Evolutionary conservation across 352 stramenopile genomes (phyloP).

Genomic region (Phytopythium mirpurense): DNA sequence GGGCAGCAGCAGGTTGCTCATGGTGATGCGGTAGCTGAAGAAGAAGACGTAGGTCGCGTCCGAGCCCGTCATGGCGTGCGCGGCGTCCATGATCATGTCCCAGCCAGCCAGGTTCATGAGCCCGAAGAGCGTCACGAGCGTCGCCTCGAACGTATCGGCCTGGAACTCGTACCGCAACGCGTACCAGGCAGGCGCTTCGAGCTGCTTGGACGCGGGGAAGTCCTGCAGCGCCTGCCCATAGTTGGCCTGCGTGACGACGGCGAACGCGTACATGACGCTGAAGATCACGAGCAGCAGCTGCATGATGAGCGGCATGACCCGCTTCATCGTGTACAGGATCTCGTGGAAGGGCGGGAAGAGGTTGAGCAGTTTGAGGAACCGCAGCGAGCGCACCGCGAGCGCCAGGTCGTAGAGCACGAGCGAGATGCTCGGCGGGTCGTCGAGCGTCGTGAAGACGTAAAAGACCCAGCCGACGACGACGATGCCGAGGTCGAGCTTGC

Average conservation of each 20-base stretch:
- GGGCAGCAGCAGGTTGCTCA: constrained; percentile 76
- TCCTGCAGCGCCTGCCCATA: constrained; percentile 57
- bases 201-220: constrained; percentile 42
- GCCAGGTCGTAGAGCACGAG: constrained; percentile 76
- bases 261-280: constrained; percentile 81
- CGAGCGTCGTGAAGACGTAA: constrained; percentile 66
- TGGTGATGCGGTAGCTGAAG: constrained; percentile 78
- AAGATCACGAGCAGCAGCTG: constrained; percentile 81
- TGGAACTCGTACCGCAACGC: constrained; percentile 69
- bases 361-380: constrained; percentile 79
- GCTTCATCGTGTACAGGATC: constrained; percentile 83
- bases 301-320: constrained; percentile 72
- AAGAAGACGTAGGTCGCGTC: constrained; percentile 74
- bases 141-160: constrained; percentile 69
- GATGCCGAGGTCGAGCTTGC: constrained; percentile 67
- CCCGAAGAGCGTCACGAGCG: constrained; percentile 74
- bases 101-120: constrained; percentile 71
- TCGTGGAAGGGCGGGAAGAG: constrained; percentile 79
- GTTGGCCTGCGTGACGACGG: constrained; percentile 74
- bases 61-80: constrained; percentile 54
- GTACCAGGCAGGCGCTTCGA: constrained; percentile 60
- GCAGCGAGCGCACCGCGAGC: constrained; percentile 67
- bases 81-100: constrained; percentile 79
- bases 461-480: constrained; percentile 75
- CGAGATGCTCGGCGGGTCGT: constrained; percentile 52